Percentiles rank a stretch among this genome's conserved stretches.
phyloP scores from a whole-genome alignment of 73 alveolate species.

The Paramecium sonneborni region DNA sequence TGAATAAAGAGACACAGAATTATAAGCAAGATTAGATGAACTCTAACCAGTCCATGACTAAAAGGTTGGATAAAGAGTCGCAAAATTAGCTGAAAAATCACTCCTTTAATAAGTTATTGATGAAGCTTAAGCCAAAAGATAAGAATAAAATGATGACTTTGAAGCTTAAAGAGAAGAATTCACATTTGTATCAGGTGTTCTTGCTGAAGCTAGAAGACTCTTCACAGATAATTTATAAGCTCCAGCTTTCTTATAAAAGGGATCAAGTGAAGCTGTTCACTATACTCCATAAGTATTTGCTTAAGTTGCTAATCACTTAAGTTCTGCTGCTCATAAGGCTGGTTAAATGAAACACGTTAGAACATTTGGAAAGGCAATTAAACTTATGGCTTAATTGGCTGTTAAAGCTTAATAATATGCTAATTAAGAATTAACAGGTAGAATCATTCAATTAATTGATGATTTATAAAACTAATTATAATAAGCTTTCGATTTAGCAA shows the following conservation, averaged over 20 bases:
- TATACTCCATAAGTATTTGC: slow-evolving; percentile 50
- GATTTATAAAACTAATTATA: slow-evolving; percentile 52
- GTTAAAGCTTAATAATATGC: slow-evolving; percentile 18
- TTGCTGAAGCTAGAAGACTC: slow-evolving; percentile 69
- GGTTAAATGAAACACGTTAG: slow-evolving; percentile 65
- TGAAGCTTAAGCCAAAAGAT: slow-evolving; percentile 24
- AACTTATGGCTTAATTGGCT: slow-evolving; percentile 50
- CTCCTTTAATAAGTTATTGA: slow-evolving; percentile 2
- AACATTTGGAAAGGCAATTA: slow-evolving; percentile 58
- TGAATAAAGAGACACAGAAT: slow-evolving; percentile 55
- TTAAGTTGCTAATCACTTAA: slow-evolving; percentile 60
- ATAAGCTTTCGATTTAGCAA: slow-evolving; percentile 63
- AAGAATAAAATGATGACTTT: background rate
- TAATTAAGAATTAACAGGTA: slow-evolving; percentile 49
- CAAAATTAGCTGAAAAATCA: slow-evolving; percentile 51
- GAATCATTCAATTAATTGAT: slow-evolving; percentile 46
- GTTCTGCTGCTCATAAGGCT: slow-evolving; percentile 59
- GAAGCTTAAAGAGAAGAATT: slow-evolving; percentile 57
- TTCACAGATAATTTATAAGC: slow-evolving; percentile 59
- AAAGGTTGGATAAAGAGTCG: slow-evolving; percentile 53
- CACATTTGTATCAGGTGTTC: slow-evolving; percentile 58
- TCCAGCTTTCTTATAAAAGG: slow-evolving; percentile 56
- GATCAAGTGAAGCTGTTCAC: background rate
- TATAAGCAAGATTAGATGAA: slow-evolving; percentile 2
- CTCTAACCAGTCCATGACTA: slow-evolving; percentile 46